These are phyloP conservation scores for Pichia sp. DNA, from an alignment of 1,139 yeast genomes.

Conservation along the genomic window DNA sequence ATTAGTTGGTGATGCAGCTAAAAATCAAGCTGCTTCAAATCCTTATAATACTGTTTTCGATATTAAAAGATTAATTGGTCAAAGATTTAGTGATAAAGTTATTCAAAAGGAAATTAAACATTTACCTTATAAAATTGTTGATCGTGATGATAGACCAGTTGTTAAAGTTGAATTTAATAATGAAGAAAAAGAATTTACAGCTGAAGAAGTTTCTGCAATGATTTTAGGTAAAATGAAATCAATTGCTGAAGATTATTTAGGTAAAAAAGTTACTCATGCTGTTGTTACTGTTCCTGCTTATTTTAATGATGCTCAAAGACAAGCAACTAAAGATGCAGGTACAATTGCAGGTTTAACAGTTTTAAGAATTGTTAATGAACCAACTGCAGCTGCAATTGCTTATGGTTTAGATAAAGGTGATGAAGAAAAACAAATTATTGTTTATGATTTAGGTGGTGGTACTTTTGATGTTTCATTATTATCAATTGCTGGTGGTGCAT, in stretches of 20 bases:
- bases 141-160: conserved; percentile 72
- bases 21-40: conserved; percentile 84
- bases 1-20: conserved; percentile 91
- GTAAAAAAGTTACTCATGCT: conserved; percentile 85
- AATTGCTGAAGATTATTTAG: conserved; percentile 88
- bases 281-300: conserved; percentile 97
- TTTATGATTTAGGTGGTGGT: conserved; percentile 96
- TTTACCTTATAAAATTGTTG: conserved; percentile 65
- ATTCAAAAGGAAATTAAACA: conserved; percentile 82
- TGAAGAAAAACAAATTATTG: conserved; percentile 81
- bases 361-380: conserved; percentile 93
- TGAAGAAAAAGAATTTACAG: conserved; percentile 60
- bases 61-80: conserved; percentile 82
- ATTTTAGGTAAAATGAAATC: conserved; percentile 87
- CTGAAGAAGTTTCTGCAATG: conserved; percentile 92
- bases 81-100: conserved; percentile 63
- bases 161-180: conserved; percentile 67
- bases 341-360: conserved; percentile 93
- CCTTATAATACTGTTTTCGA: conserved; percentile 78
- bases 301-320: conserved; percentile 97
- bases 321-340: conserved; percentile 98
- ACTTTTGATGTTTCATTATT: conserved; percentile 88
- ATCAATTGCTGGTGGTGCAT: conserved; percentile 88
- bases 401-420: conserved; percentile 90
- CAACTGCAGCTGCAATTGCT: conserved; percentile 98